Percentiles rank a stretch among this genome's conserved stretches.
Conservation (phyloP, 352 stramenopile genomes). For the Pythium brachiatum region DNA sequence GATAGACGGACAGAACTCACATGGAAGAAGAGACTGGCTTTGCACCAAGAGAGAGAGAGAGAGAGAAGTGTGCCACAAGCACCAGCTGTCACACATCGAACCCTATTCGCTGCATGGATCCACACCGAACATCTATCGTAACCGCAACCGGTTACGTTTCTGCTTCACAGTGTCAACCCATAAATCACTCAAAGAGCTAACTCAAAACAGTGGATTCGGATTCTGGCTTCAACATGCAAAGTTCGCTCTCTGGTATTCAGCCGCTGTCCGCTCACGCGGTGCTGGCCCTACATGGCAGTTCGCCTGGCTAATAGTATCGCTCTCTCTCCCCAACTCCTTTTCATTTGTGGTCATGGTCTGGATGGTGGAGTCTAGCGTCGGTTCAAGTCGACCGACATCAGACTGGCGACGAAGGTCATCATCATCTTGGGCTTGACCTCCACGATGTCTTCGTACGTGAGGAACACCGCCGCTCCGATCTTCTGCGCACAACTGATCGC, state of each 20-base stretch:
- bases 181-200: background rate
- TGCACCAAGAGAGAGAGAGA: too few relatives aligned
- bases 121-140: background rate
- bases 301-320: background rate
- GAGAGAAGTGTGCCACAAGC: background rate
- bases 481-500: constrained; percentile 91
- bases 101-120: background rate
- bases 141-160: background rate
- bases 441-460: constrained; percentile 93
- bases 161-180: background rate
- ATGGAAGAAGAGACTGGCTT: constrained; percentile 2
- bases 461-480: constrained; percentile 90
- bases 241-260: background rate
- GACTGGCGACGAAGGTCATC: constrained; percentile 85
- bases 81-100: background rate
- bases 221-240: background rate
- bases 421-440: constrained; percentile 94
- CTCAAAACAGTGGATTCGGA: background rate
- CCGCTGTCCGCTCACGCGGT: too few relatives aligned
- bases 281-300: too few relatives aligned
- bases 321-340: background rate
- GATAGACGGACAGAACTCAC: background rate
- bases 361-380: constrained; percentile 24
- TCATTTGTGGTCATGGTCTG: background rate
- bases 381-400: constrained; percentile 84